Evolutionary conservation across 2,329 filamentous ascomycete genomes (phyloP), one percentile per base, ranked within the genome.

Genomic region (Stromatinia cepivora): DNA sequence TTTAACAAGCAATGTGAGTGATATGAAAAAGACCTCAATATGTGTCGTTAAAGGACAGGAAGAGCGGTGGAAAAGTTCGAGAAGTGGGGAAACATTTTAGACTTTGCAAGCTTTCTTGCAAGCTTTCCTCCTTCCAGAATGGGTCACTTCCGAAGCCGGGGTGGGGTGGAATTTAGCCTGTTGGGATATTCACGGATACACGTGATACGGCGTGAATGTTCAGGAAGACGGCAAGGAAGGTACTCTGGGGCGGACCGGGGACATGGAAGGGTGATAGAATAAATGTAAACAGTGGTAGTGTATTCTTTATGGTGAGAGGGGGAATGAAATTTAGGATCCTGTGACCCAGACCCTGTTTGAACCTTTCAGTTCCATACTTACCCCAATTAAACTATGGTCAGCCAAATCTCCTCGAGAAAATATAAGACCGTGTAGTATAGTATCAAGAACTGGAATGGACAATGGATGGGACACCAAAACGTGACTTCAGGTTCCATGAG

Each of bases 31-130:
- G 15, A 39, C 5, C 45, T 20, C 45, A 48, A 59, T 20, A 36
- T 42, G 39, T 42, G 39, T 42, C 39, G 15, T 63, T n/a, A 25
- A n/a, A 39, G 17, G 20, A 13, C 31, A 15, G n/a, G 15, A 52
- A 52, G 61, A 64, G 46, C 22, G 31, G 34, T 42, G 46, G 48
- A 63, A 63, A 50, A n/a, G 59, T 63, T 48, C 10, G 10, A 52
- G 45, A 39, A 63, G 48, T 48, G 46, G 59, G 22, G n/a, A 39
- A 58, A 25, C 11, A 7, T 6, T 17, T 25, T 25, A 52, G 31
- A 39, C 46, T 63, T 39, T 63, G 31, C 59, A 63, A 39, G 54
- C 34, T n/a, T n/a, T 17, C 39, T 64, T 52, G 34, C 46, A 63
- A 36, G 56, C 56, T 39, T 63, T 63, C 31, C 46, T 39, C 20